Evolutionary conservation across 2,329 filamentous ascomycete genomes (phyloP), one percentile per base, ranked within the genome.

Genomic region (Penicillium sclerotiorum): DNA sequence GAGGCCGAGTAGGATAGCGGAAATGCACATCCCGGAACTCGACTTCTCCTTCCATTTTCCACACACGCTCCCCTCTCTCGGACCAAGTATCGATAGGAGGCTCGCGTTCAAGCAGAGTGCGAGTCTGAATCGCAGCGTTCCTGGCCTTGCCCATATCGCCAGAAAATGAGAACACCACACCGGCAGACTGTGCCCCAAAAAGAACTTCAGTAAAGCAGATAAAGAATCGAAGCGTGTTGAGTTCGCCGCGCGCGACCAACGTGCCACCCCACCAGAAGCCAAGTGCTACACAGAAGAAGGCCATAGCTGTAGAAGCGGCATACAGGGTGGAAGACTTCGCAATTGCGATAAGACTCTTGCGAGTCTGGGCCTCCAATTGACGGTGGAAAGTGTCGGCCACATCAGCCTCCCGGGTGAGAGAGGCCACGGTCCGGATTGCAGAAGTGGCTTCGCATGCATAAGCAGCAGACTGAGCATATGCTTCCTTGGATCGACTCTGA

Each of bases 11-110:
- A 0, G 93, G 92, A 65, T 97, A 99, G 35, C 90, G 84, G 80
- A 96, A 97, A 68, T 96, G 90, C 2, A 97, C 91, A 58, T 95
- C 86, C 17, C 88, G 85, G 76, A 99, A 95, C 68, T 97, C 91
- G 55, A 99, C 83, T 11, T 80, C 81, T 21, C 92, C 93, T 17
- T 94, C 83, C 20, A 93, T 80, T 2, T 77, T 64, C 1, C 82
- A 72, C 6, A 95, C 60, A 2, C 72, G 74, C 15, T 83, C 80
- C 13, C 91, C 91, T 1, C 86, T 83, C 0, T 79, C 60, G 0
- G 87, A 88, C 89, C 90, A 95, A 0, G 85, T 84, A 66, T 96
- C 92, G 58, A 97, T 94, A 2, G 76, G 73, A 0, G 94, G 93
- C 58, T 87, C 81, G 50, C 88, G 84, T 64, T 96, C 91, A 60